Conservation (phyloP, 2,329 filamentous ascomycete genomes). For the Akanthomyces muscarius region DNA sequence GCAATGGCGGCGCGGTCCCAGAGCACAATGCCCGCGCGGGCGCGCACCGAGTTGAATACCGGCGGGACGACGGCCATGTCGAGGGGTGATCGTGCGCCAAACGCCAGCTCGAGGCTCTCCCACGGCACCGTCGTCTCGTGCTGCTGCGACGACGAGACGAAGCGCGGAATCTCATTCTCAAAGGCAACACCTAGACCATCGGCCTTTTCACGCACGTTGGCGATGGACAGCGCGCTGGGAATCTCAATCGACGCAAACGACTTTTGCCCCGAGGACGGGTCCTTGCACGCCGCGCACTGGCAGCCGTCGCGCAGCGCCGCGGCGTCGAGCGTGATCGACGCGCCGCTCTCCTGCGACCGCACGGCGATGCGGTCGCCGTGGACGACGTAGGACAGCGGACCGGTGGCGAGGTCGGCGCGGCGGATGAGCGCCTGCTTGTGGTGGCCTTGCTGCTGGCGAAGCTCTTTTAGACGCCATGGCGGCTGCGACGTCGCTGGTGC, state of each 20-base stretch:
- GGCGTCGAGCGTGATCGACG: constrained; percentile 22
- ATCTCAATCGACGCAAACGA: constrained; percentile 44
- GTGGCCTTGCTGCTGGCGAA: constrained; percentile 9
- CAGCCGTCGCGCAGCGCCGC: constrained; percentile 51
- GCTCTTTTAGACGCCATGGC: constrained; percentile 6
- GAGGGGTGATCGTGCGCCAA: constrained; percentile 24
- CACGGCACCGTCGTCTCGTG: constrained; percentile 34
- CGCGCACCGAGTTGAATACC: constrained; percentile 25
- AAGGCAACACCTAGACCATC: constrained; percentile 57
- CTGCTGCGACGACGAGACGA: constrained; percentile 21
- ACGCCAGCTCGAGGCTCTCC: constrained; percentile 33
- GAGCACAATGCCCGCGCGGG: constrained; percentile 31
- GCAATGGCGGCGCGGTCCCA: constrained; percentile 40
- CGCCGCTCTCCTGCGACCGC: not conserved
- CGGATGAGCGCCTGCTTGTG: constrained; percentile 3
- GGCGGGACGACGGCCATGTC: constrained; percentile 23
- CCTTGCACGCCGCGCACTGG: constrained; percentile 48
- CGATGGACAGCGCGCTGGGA: constrained; percentile 31
- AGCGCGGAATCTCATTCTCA: constrained; percentile 41
- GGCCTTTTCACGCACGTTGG: constrained; percentile 27
- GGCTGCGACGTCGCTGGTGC: not conserved
- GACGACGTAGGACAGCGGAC: constrained; percentile 3
- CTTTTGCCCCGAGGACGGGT: constrained; percentile 57
- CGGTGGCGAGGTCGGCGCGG: not conserved
- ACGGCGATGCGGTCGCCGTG: constrained; percentile 1